Evolutionary conservation across 768 basidiomycete genomes (phyloP).

Genomic region (Hortiboletus flavorubellus): DNA sequence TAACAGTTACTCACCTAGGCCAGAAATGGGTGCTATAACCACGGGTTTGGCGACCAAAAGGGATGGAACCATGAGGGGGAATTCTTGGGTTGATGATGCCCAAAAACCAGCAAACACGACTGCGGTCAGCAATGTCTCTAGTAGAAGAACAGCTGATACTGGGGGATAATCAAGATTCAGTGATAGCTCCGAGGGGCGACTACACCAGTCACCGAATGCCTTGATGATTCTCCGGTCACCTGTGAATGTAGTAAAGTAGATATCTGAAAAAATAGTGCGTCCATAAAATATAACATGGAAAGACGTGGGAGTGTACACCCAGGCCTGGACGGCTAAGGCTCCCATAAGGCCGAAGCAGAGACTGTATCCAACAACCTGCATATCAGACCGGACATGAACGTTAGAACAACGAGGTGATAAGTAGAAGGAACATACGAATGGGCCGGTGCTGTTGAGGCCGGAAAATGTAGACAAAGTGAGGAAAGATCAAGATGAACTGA

Average conservation of each 20-base stretch:
- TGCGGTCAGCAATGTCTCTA: slow-evolving; percentile 15
- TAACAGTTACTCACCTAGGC: slow-evolving; percentile 15
- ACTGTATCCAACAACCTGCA: too few species aligned
- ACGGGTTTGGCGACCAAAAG: too few species aligned
- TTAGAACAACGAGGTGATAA: too few species aligned
- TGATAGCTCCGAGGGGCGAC: neutral
- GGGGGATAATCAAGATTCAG: neutral
- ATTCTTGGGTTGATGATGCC: neutral
- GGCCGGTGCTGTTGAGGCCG: too few species aligned
- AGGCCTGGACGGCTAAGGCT: too few species aligned
- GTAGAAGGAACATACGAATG: too few species aligned
- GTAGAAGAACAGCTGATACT: slow-evolving; percentile 13
- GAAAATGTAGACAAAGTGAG: too few species aligned
- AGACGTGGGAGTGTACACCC: neutral
- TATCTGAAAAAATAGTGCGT: slow-evolving; percentile 1
- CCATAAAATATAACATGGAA: too few species aligned
- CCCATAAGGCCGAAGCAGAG: too few species aligned
- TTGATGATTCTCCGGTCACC: slow-evolving; percentile 13
- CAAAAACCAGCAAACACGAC: slow-evolving; percentile 12
- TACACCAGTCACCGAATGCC: slow-evolving; percentile 6
- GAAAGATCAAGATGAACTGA: too few species aligned
- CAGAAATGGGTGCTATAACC: slow-evolving; percentile 3
- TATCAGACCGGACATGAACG: too few species aligned
- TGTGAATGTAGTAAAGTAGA: slow-evolving; percentile 19
- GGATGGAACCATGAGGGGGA: too few species aligned